These are phyloP conservation scores for Solanum habrochaites DNA, from an alignment of 257 asterid species.

Conservation along the genomic window DNA sequence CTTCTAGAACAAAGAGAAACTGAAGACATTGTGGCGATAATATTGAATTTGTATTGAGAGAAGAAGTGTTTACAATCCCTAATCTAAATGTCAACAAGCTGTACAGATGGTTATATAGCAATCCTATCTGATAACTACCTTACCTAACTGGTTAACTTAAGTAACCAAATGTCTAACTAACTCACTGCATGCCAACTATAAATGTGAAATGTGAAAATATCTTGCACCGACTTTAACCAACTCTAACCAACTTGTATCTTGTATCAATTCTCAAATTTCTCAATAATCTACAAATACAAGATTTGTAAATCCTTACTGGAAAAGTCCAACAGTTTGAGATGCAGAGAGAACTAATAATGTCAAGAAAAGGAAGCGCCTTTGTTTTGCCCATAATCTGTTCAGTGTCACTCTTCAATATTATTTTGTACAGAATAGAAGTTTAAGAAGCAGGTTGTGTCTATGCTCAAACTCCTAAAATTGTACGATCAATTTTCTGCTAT, in stretches of 20 bases:
- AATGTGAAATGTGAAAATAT: not conserved
- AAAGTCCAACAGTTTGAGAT: not conserved
- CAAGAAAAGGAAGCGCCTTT: not conserved
- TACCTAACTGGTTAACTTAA: not conserved
- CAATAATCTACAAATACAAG: not conserved
- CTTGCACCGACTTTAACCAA: not conserved
- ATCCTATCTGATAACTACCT: not conserved
- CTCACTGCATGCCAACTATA: not conserved
- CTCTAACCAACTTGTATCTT: not conserved
- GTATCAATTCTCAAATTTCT: not conserved
- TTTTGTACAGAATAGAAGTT: not conserved
- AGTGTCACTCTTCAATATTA: not conserved
- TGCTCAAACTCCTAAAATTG: not conserved
- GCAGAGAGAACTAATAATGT: not conserved
- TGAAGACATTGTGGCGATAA: not conserved
- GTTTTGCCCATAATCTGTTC: not conserved
- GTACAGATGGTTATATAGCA: not conserved
- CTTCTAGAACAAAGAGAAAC: not conserved
- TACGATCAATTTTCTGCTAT: not conserved
- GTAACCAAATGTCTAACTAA: not conserved
- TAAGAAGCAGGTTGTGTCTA: not conserved
- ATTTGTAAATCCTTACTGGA: not conserved
- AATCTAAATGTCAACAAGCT: not conserved
- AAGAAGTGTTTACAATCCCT: not conserved
- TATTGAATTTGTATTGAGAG: not conserved